Percentiles rank a stretch among this genome's conserved stretches.
Conservation (phyloP, 164 flowering plant species). For the Pachysandra terminalis region DNA sequence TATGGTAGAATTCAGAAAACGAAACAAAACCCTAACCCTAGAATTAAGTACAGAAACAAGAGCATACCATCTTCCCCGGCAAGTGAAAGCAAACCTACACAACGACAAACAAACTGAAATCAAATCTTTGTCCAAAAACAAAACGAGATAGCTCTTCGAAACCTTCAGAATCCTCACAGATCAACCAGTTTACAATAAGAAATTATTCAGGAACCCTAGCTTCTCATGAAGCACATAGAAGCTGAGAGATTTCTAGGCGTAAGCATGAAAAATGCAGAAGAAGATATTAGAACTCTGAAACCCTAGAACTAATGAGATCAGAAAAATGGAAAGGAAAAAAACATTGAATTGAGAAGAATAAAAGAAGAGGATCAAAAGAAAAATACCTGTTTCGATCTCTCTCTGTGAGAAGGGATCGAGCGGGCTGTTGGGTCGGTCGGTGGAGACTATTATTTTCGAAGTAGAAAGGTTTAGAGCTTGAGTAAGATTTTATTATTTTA, state of each 20-base stretch:
- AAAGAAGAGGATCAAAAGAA: too few species aligned
- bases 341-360: not conserved
- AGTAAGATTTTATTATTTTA: too few species aligned
- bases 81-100: not conserved
- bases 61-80: constrained; percentile 12
- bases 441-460: too few species aligned
- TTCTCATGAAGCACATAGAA: not conserved
- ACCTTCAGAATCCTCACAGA: not conserved
- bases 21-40: not conserved
- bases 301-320: not conserved
- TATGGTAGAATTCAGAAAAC: not conserved
- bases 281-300: not conserved
- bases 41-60: too few species aligned
- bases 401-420: not conserved
- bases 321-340: not conserved
- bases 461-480: not conserved
- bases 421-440: too few species aligned
- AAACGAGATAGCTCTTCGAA: not conserved
- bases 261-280: not conserved
- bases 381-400: not conserved
- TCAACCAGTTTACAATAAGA: not conserved
- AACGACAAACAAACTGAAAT: not conserved
- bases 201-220: not conserved
- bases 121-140: not conserved
- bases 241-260: not conserved